A percentile compares a stretch with the other conserved stretches of the same genome.
phyloP scores from a whole-genome alignment of 148 eudicot genomes.

The Chenopodium berlandieri region DNA sequence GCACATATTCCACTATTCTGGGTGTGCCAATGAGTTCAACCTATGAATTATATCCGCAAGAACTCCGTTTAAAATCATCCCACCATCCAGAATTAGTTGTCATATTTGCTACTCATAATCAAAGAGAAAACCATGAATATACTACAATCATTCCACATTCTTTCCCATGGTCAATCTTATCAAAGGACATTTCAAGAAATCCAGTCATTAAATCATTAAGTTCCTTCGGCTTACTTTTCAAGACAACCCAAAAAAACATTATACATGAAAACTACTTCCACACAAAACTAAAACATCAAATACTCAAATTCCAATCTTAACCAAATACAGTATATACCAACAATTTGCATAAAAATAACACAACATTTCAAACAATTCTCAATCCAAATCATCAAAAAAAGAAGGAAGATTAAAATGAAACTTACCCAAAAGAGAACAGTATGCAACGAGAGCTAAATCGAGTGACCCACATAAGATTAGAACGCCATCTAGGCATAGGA shows the following conservation, averaged over 20 bases:
- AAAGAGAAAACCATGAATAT: background rate
- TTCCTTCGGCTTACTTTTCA: too few relatives aligned
- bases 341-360: background rate
- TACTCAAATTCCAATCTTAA: background rate
- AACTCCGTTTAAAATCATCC: background rate
- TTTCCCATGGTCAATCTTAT: background rate
- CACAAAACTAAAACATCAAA: background rate
- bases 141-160: background rate
- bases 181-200: background rate
- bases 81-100: background rate
- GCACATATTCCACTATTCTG: background rate
- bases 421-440: slow-evolving; percentile 90
- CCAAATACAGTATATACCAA: too few relatives aligned
- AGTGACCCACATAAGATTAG: slow-evolving; percentile 83
- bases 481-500: slow-evolving; percentile 91
- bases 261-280: background rate
- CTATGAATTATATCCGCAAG: background rate
- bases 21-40: background rate
- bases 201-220: background rate
- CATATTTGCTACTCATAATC: background rate
- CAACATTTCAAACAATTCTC: slow-evolving; percentile 1
- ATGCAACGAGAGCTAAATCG: slow-evolving; percentile 64
- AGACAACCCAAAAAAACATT: background rate
- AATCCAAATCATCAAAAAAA: background rate
- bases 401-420: background rate